Conservation (phyloP, 1,284 basidiomycete genomes). For the Cutaneotrichosporon sp. region DNA sequence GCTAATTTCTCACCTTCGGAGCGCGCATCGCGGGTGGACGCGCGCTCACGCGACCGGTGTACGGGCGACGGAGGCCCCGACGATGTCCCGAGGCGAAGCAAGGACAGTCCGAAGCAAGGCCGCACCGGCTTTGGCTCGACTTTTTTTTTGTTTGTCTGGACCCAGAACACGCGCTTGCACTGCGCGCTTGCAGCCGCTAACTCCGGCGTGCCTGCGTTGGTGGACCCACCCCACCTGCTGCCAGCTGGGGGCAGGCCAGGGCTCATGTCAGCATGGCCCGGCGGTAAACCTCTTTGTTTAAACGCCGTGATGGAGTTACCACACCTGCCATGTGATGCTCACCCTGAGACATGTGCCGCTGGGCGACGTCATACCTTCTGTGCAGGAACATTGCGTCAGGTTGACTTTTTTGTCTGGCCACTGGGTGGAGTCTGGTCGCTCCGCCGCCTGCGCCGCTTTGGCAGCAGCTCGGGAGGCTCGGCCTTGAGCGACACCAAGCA, state of each 20-base stretch:
- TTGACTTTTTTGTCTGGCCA: no score
- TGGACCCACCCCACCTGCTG: background rate
- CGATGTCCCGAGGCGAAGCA: no score
- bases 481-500: background rate
- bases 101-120: no score
- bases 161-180: no score
- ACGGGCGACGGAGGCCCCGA: no score
- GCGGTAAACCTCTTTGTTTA: background rate
- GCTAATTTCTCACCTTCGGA: no score
- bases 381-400: background rate
- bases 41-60: no score
- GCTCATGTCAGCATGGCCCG: background rate
- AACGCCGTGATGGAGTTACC: slow-evolving; percentile 8
- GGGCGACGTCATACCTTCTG: background rate
- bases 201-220: background rate
- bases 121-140: no score
- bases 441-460: background rate
- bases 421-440: background rate
- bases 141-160: no score
- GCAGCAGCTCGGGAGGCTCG: background rate
- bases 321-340: background rate
- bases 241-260: background rate
- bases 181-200: background rate
- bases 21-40: no score
- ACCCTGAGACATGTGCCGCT: background rate